Evolutionary conservation across 2,329 filamentous ascomycete genomes (phyloP).

Genomic region (Botryotinia globosa): DNA sequence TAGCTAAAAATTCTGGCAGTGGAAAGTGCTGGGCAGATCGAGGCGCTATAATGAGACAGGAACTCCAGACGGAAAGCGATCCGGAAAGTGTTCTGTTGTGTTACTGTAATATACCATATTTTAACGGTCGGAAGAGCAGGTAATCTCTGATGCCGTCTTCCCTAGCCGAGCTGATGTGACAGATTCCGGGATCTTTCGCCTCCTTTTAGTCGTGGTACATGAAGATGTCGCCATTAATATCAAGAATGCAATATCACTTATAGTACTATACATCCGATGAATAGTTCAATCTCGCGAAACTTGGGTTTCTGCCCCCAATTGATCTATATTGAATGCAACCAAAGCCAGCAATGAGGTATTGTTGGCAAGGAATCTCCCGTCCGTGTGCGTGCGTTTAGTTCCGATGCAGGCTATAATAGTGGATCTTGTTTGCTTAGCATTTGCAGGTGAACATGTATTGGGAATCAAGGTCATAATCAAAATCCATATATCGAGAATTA

Average conservation of each 20-base stretch:
- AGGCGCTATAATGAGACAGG: background rate
- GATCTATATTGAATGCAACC: background rate
- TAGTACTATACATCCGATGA: background rate
- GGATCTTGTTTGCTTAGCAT: background rate
- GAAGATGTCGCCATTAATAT: background rate
- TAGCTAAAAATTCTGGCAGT: background rate
- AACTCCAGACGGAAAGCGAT: background rate
- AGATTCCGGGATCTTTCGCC: background rate
- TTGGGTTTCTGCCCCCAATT: background rate
- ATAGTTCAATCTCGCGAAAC: background rate
- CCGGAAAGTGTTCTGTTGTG: constrained; percentile 1
- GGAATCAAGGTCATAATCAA: background rate
- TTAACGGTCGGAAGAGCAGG: background rate
- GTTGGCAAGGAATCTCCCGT: background rate
- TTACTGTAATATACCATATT: background rate
- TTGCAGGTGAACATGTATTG: background rate
- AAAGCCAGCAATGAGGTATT: background rate
- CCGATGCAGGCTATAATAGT: constrained; percentile 2
- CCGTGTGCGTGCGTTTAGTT: background rate
- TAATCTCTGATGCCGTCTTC: background rate
- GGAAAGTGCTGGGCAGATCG: background rate
- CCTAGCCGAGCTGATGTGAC: constrained; percentile 1
- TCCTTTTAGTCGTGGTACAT: background rate
- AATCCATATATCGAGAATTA: background rate
- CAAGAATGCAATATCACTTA: background rate